Conservation (phyloP, 305 asterid species). For the Fraxinus platypoda region DNA sequence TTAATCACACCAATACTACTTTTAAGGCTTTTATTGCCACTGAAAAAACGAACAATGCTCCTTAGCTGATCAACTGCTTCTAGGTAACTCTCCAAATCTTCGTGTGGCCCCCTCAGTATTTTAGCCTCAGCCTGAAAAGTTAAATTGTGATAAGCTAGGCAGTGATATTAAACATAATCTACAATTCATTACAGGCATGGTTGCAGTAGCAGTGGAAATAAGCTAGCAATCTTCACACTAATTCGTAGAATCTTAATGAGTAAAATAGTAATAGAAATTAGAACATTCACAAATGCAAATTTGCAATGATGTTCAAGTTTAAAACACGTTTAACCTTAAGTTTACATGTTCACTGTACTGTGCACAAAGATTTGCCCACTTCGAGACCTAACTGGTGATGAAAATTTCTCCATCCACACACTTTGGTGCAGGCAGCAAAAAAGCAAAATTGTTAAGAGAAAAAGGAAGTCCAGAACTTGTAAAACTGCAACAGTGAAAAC, state of each 20-base stretch:
- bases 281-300: background rate
- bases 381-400: background rate
- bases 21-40: slow-evolving; percentile 56
- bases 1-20: slow-evolving; percentile 64
- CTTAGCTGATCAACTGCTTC: slow-evolving; percentile 84
- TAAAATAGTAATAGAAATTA: background rate
- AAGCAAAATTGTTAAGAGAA: background rate
- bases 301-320: background rate
- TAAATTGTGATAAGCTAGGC: slow-evolving; percentile 17
- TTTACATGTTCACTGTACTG: background rate
- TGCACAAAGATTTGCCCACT: background rate
- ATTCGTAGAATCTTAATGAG: background rate
- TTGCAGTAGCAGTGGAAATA: background rate
- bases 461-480: background rate
- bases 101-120: slow-evolving; percentile 90
- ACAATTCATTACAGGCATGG: slow-evolving; percentile 4
- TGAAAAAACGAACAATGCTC: slow-evolving; percentile 55
- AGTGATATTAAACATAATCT: slow-evolving; percentile 2
- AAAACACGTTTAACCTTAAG: background rate
- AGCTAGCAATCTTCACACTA: background rate
- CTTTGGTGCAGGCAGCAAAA: background rate
- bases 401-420: background rate
- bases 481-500: background rate
- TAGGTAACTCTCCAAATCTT: slow-evolving; percentile 83
- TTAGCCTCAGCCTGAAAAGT: slow-evolving; percentile 87